Evolutionary conservation across 352 stramenopile species (phyloP), one percentile per base, ranked within the genome.

Genomic region (Phytophthora pluvialis): DNA sequence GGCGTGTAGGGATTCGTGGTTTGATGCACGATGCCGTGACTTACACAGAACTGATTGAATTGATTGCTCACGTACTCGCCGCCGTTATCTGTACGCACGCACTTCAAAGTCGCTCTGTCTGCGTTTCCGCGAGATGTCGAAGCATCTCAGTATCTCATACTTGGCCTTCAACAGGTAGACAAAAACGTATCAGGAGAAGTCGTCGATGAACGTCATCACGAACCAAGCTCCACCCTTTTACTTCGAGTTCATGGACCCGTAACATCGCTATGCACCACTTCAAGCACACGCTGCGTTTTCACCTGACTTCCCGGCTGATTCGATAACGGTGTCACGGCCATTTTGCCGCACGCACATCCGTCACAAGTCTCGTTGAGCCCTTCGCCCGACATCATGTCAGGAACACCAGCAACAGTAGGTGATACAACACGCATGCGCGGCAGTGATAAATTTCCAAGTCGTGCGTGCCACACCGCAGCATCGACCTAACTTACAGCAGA

Each of bases 181-280:
- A 1, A 21, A 7, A 1, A 59, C 47, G 21, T 50, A 72, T 7
- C 66, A 16, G 1, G 57, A 64, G 35, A 44, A 63, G 28, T 74
- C 55, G 33, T 77, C 67, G 9, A 72, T 67, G 18, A 74, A 74
- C 0, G 53, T 65, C 1, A 79, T 26, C 1, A 72, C 52, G 32
- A 54, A 75, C 0, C 43, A 31, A 8, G 54, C 33, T n/a, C 36
- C n/a, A 28, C 46, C 35, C 6, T 46, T 57, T 25, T 55, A 69
- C 42, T 60, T 60, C 7, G 40, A 31, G 4, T 10, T 50, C 38
- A 66, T 50, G 25, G 55, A 8, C 35, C 61, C 70, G 70, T 72
- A 0, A 63, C 15, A 21, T 75, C 64, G 15, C 29, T 70, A 50
- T 70, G 54, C 4, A 67, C 44, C 0, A 72, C 0, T 7, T 69